Conservation (phyloP, 345 rosid species). For the Gossypium longicalyx region DNA sequence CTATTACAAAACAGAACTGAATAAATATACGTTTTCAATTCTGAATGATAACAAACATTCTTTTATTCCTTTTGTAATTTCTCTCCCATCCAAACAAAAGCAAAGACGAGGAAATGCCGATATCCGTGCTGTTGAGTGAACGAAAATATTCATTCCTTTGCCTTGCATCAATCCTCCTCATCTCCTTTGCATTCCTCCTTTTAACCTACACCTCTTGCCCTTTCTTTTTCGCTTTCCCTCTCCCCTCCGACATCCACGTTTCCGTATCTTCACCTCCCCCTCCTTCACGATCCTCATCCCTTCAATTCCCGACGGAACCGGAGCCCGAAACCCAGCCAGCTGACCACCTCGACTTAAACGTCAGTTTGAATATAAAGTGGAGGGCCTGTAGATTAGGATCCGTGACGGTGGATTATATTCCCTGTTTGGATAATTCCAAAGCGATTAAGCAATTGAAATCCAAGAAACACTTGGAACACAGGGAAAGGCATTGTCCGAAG, state of each 20-base stretch:
- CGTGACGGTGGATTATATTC: constrained; percentile 66
- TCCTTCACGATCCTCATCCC: neutral
- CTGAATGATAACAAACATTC: too few species aligned
- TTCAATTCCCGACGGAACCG: neutral
- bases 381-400: constrained; percentile 36
- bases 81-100: too few species aligned
- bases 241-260: constrained; percentile 30
- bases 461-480: constrained; percentile 81
- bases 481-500: constrained; percentile 84
- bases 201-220: constrained; percentile 22
- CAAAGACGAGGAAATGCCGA: too few species aligned
- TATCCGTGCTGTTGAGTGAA: constrained; percentile 17
- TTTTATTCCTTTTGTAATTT: too few species aligned
- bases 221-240: constrained; percentile 19
- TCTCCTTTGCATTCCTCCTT: constrained; percentile 37
- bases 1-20: too few species aligned
- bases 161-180: constrained; percentile 37
- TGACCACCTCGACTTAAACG: constrained; percentile 6
- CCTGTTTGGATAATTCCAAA: constrained; percentile 67
- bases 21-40: too few species aligned
- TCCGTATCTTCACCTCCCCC: constrained; percentile 15
- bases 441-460: constrained; percentile 62
- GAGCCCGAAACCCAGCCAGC: neutral
- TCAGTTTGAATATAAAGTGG: constrained; percentile 39
- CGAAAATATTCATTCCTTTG: constrained; percentile 44